Evolutionary conservation across 2,329 filamentous ascomycete genomes (phyloP), one percentile per base, ranked within the genome.

Genomic region (Aspergillus jensenii): DNA sequence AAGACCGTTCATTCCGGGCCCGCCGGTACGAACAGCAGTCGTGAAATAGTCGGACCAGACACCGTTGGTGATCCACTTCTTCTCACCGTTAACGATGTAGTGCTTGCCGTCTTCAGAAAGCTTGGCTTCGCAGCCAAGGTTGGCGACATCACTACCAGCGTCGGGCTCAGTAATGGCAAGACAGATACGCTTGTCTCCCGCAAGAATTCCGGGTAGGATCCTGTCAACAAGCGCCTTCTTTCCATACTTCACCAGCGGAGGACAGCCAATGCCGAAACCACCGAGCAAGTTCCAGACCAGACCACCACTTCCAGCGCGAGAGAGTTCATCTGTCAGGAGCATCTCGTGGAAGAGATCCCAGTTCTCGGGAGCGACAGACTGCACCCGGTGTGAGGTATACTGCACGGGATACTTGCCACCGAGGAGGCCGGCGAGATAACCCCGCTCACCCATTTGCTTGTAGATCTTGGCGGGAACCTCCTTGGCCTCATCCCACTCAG

Each of bases 61-160:
- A 71, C 95, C 95, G 78, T 99, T 99, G 70, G 93, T 98, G 77
- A 98, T 98, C 93, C 95, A 98, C 81, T 99, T 99, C 89, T 99
- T 98, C 86, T 97, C 93, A 55, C 95, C 95, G 72, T 98, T 99
- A 78, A 99, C 95, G 67, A 98, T 98, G 79, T 96, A 99, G 80
- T 98, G 91, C 82, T 98, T 98, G 71, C 95, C 95, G 69, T 99
- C 95, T 67, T 95, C 90, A 62, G 85, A 90, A 58, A 98, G 84
- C 82, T 96, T 96, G 25, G 95, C 95, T 82, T 98, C 93, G 76
- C 93, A 98, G 14, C 88, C 95, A 65, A 99, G 75, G 78, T 96
- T 98, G 59, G 95, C 95, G 9, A 99, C 95, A 73, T 99, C 95
- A 65, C 87, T 91, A 45, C 95, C 95, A 12, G 93, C 95, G 78